Conservation (phyloP, 768 basidiomycete species). For the Russula griseocarnosa region DNA sequence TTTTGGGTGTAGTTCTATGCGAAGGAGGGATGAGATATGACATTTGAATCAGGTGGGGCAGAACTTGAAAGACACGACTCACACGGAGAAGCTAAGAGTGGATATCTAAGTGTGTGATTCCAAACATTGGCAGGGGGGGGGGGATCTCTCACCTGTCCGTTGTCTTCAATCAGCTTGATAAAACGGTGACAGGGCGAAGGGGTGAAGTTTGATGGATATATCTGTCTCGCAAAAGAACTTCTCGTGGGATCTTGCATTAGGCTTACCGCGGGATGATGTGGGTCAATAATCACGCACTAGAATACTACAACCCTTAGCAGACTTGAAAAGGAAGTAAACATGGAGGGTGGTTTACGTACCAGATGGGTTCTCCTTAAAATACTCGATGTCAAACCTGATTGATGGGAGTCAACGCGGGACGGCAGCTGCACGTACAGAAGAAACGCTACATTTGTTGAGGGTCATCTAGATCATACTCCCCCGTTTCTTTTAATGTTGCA, state of each 20-base stretch:
- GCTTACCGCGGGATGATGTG: not conserved
- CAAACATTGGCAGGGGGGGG: not conserved
- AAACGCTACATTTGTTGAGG: slow-evolving; percentile 82
- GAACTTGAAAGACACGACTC: slow-evolving; percentile 28
- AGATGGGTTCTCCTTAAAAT: slow-evolving; percentile 78
- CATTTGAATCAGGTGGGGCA: not conserved
- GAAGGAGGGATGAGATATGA: not conserved
- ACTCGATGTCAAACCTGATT: slow-evolving; percentile 81
- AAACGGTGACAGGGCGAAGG: slow-evolving; percentile 92
- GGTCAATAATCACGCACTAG: slow-evolving; percentile 41
- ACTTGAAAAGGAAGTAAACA: not conserved
- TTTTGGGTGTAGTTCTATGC: slow-evolving; percentile 93
- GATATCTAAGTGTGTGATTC: not conserved
- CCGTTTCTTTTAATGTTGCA: slow-evolving; percentile 60
- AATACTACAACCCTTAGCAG: slow-evolving; percentile 39
- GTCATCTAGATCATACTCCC: slow-evolving; percentile 77
- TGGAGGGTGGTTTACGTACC: slow-evolving; percentile 43
- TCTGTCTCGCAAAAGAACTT: slow-evolving; percentile 83
- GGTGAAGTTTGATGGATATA: slow-evolving; percentile 86
- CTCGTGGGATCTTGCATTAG: slow-evolving; percentile 9
- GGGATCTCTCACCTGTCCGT: slow-evolving; percentile 56
- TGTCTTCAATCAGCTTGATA: slow-evolving; percentile 82
- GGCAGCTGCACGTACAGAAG: not conserved
- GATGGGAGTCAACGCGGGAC: slow-evolving; percentile 2
- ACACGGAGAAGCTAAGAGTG: slow-evolving; percentile 55